Evolutionary conservation across 768 basidiomycete species (phyloP), one percentile per base, ranked within the genome.

Genomic region (Podaxis sp.): DNA sequence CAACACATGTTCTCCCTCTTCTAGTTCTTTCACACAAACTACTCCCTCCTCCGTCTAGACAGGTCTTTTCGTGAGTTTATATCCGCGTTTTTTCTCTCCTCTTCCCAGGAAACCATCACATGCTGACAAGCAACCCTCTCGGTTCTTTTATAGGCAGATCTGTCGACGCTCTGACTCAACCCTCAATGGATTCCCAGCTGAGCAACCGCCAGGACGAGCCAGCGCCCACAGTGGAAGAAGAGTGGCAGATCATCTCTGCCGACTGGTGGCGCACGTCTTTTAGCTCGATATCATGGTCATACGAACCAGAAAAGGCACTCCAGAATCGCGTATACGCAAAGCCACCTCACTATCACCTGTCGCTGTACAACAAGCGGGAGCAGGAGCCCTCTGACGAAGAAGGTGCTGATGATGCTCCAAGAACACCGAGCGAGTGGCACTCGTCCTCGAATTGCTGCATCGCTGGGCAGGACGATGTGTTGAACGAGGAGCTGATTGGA

Each of bases 231-330:
- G 73, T 69, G 65, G 77, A 77, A 63, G 71, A 75, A 54, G 78
- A 73, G 62, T 79, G 80, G 79, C 74, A 79, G 67, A 70, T 76
- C 65, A 67, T 80, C 55, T 64, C 72, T 8, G 53, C 64, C 56
- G 69, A 77, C 65, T 76, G 78, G 77, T 80, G 79, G 79, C 72
- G 70, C 62, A 80, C 76, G 37, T 68, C 75, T 55, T 78, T 74
- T 66, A 69, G 65, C 61, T 68, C 72, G 19, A 75, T 79, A 29
- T 77, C 77, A 17, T 82, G 80, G 81, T 68, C 76, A 43, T 79
- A 76, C 65, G 36, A 65, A 9, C 55, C 65, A 64, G 58, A 66
- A 63, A 66, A 66, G 65, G 63, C 61, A 66, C 46, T 46, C 55
- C 54, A 63, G 66, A 64, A 65, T 52, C 63, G 61, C 46, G 63